phyloP scores from a whole-genome alignment of 1,139 yeast species.

The Eremothecium gossypii region DNA sequence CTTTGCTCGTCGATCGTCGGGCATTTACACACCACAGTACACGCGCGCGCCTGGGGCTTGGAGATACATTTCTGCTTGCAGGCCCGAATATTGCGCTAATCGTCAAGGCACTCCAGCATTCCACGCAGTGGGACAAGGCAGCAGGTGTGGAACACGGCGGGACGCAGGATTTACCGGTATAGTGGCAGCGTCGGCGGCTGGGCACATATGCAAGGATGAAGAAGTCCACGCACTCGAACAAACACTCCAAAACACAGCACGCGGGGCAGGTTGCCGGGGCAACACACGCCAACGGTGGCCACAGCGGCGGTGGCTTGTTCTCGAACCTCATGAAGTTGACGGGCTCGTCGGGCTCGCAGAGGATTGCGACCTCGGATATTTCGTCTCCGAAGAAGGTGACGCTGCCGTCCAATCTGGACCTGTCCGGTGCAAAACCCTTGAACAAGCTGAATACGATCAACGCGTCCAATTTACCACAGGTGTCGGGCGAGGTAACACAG shows the following conservation, averaged over 20 bases:
- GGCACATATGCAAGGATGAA: neutral
- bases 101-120: no score
- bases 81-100: no score
- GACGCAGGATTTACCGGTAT: no score
- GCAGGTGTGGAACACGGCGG: no score
- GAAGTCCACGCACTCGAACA: neutral
- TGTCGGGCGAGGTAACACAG: slow-evolving; percentile 18
- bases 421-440: slow-evolving; percentile 18
- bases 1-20: no score
- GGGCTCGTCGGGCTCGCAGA: slow-evolving; percentile 9
- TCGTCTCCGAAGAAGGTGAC: slow-evolving; percentile 17
- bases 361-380: slow-evolving; percentile 11
- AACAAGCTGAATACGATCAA: slow-evolving; percentile 24
- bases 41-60: no score
- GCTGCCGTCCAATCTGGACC: slow-evolving; percentile 13
- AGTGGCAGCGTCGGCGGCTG: no score
- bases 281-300: neutral
- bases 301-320: slow-evolving; percentile 8
- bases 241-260: neutral
- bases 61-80: no score
- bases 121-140: no score
- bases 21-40: no score
- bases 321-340: slow-evolving; percentile 16
- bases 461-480: slow-evolving; percentile 24
- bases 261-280: neutral